Evolutionary conservation across 108 stramenopile species (phyloP).

Genomic region (Schizochytrium sp.): DNA sequence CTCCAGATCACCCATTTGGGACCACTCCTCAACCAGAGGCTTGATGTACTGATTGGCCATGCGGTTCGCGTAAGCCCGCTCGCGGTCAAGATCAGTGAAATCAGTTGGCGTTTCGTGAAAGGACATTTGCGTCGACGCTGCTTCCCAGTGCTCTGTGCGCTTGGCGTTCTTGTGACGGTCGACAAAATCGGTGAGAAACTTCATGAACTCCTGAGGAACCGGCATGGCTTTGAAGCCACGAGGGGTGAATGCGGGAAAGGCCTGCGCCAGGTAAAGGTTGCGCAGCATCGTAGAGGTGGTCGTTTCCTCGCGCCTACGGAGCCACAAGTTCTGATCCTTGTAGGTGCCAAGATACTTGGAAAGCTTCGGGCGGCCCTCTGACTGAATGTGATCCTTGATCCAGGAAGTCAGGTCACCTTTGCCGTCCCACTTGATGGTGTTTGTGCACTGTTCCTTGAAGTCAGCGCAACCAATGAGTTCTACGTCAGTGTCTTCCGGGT

Average conservation of each 20-base stretch:
- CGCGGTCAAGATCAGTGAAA: background rate
- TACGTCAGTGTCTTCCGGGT: background rate
- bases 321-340: background rate
- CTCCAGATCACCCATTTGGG: background rate
- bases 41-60: constrained; percentile 5
- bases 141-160: background rate
- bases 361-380: background rate
- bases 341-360: background rate
- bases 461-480: background rate
- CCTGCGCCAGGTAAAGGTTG: background rate
- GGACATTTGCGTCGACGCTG: background rate
- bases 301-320: background rate
- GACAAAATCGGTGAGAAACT: background rate
- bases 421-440: background rate
- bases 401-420: background rate
- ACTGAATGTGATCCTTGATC: background rate
- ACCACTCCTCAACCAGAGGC: constrained; percentile 10
- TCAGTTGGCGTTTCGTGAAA: background rate
- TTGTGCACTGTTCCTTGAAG: background rate
- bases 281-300: background rate
- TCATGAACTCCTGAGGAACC: background rate
- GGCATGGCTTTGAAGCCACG: background rate
- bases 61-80: background rate
- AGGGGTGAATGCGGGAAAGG: background rate
- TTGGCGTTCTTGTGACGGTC: background rate